Evolutionary conservation across 2,329 filamentous ascomycete genomes (phyloP).

Genomic region (Fusarium pseudoanthophilum): DNA sequence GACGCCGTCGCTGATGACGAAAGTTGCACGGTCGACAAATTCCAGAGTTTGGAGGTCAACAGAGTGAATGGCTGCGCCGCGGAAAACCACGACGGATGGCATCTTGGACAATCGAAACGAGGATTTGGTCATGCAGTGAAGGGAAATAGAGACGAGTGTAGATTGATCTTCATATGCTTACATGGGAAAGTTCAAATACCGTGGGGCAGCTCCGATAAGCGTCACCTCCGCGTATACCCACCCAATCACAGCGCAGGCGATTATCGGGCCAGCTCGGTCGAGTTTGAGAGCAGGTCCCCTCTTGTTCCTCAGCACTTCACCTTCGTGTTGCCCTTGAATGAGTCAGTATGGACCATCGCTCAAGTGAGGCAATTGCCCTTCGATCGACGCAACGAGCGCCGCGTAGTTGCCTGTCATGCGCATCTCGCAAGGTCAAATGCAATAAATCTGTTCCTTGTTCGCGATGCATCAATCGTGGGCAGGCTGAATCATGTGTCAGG

Average conservation of each 20-base stretch:
- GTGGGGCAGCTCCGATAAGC: neutral
- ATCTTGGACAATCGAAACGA: neutral
- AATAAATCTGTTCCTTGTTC: neutral
- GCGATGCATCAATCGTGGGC: neutral
- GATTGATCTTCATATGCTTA: neutral
- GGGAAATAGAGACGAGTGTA: neutral
- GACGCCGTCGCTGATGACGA: neutral
- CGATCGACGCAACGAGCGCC: neutral
- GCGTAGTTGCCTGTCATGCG: neutral
- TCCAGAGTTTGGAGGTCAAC: neutral
- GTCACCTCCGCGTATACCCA: neutral
- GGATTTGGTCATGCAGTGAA: fast-evolving
- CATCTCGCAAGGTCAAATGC: neutral
- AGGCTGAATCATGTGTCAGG: neutral
- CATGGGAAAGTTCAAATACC: neutral
- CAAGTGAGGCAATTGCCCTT: neutral
- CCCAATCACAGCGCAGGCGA: neutral
- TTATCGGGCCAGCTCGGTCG: neutral
- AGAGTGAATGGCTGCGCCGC: conserved; percentile 7
- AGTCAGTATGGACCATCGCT: neutral
- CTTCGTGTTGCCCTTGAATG: too few relatives aligned
- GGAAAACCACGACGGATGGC: neutral
- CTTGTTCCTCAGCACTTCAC: too few relatives aligned
- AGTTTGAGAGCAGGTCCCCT: neutral
- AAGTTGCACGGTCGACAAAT: neutral